phyloP scores from a whole-genome alignment of 352 stramenopile species.

The Globisporangium okanoganense region DNA sequence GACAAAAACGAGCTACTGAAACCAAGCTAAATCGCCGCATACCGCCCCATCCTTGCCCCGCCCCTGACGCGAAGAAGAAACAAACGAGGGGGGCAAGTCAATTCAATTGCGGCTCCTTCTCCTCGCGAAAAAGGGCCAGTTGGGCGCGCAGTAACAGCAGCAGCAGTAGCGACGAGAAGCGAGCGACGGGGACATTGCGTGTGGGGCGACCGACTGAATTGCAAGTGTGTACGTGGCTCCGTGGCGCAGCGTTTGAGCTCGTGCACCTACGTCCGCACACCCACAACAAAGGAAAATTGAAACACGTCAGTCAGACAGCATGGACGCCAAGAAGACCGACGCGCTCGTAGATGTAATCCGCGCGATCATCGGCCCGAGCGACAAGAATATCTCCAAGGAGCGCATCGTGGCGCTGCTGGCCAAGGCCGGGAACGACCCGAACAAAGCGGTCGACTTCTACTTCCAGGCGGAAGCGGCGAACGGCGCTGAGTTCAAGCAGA shows the following conservation, averaged over 20 bases:
- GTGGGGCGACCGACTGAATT: background rate
- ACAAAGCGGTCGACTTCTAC: slow-evolving; percentile 80
- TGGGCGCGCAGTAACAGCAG: background rate
- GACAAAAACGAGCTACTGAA: background rate
- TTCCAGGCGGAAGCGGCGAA: slow-evolving; percentile 60
- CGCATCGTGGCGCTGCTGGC: slow-evolving; percentile 61
- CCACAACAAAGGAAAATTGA: background rate
- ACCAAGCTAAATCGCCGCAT: background rate
- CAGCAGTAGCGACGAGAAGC: slow-evolving; percentile 6
- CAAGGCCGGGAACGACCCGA: slow-evolving; percentile 62
- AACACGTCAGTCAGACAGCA: slow-evolving; percentile 8
- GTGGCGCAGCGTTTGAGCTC: background rate
- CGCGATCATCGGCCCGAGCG: slow-evolving; percentile 64
- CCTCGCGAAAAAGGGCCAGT: slow-evolving; percentile 30
- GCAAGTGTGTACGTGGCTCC: background rate
- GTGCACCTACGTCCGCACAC: background rate
- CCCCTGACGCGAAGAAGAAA: slow-evolving; percentile 10
- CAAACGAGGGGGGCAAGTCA: slow-evolving; percentile 1
- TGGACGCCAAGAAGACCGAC: slow-evolving; percentile 53
- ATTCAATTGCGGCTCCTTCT: slow-evolving; percentile 7
- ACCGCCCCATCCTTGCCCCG: background rate
- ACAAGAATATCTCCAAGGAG: slow-evolving; percentile 50
- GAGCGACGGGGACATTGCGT: background rate
- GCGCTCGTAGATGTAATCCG: slow-evolving; percentile 74
- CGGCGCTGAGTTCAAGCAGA: slow-evolving; percentile 35